Evolutionary conservation across 306 rosid species (phyloP).

Genomic region (Rosa chinensis): DNA sequence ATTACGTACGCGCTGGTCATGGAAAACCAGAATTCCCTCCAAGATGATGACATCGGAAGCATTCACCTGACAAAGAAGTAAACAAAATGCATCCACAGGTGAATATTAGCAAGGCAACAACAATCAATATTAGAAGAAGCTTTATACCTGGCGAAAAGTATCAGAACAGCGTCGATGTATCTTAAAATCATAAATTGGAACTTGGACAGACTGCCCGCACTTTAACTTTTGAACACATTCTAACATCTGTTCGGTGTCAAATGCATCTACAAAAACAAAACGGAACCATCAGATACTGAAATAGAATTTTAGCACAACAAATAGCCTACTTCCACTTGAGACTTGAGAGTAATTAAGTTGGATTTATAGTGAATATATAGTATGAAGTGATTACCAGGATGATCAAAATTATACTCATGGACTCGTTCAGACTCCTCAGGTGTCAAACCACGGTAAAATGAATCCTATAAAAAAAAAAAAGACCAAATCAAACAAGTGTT

Average conservation of each 20-base stretch:
- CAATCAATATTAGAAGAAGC: not conserved
- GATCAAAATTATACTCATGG: constrained; percentile 91
- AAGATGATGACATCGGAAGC: constrained; percentile 91
- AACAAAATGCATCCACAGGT: not conserved
- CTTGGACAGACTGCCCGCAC: constrained; percentile 64
- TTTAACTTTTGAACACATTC: constrained; percentile 70
- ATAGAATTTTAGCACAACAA: not conserved
- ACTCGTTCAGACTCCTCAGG: constrained; percentile 75
- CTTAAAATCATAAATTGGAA: constrained; percentile 92
- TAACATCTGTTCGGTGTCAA: constrained; percentile 84
- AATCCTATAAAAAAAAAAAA: constrained; percentile 46
- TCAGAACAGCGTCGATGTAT: constrained; percentile 74
- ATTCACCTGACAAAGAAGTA: constrained; percentile 60
- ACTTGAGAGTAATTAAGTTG: no score
- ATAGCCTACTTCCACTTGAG: no score
- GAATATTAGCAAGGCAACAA: not conserved
- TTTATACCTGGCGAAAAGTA: constrained; percentile 81
- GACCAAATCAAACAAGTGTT: no score
- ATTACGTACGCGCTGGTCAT: constrained; percentile 82
- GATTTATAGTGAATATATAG: not conserved
- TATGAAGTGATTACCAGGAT: constrained; percentile 59
- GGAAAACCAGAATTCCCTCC: constrained; percentile 98
- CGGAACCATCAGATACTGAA: not conserved
- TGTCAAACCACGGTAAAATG: constrained; percentile 88
- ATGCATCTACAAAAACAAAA: constrained; percentile 54